phyloP scores from a whole-genome alignment of 495 filamentous ascomycete genomes.

The Tuber microsphaerosporum region DNA sequence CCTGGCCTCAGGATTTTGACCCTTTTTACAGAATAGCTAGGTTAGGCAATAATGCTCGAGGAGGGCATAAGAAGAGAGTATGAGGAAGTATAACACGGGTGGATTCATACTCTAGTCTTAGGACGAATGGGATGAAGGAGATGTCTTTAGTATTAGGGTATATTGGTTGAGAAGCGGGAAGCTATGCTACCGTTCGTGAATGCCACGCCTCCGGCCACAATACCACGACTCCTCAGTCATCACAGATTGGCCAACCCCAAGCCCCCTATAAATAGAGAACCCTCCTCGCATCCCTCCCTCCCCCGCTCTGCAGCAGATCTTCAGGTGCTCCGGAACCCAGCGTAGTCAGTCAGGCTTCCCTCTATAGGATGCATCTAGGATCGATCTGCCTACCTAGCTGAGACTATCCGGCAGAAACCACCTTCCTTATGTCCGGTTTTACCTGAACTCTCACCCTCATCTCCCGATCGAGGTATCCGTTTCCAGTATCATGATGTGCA shows the following conservation, averaged over 20 bases:
- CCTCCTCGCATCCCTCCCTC: background rate
- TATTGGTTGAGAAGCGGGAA: background rate
- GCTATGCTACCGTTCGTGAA: background rate
- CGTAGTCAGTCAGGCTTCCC: background rate
- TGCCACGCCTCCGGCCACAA: background rate
- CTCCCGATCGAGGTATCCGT: background rate
- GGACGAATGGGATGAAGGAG: background rate
- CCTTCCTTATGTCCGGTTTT: background rate
- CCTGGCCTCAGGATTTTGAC: background rate
- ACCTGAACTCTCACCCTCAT: background rate
- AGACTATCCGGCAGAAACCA: background rate
- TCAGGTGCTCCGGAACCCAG: background rate
- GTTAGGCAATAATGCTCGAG: background rate
- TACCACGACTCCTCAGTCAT: background rate
- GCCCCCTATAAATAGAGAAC: background rate
- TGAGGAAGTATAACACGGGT: background rate
- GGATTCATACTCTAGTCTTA: background rate
- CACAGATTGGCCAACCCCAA: background rate
- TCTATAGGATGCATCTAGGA: background rate
- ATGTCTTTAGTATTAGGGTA: background rate
- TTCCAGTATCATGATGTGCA: background rate
- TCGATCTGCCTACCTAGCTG: background rate
- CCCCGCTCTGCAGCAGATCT: background rate
- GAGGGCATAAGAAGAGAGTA: background rate
- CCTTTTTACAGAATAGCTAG: background rate